These are phyloP conservation scores for Candida sp. DNA, from an alignment of 1,139 yeast genomes.

Conservation along the genomic window DNA sequence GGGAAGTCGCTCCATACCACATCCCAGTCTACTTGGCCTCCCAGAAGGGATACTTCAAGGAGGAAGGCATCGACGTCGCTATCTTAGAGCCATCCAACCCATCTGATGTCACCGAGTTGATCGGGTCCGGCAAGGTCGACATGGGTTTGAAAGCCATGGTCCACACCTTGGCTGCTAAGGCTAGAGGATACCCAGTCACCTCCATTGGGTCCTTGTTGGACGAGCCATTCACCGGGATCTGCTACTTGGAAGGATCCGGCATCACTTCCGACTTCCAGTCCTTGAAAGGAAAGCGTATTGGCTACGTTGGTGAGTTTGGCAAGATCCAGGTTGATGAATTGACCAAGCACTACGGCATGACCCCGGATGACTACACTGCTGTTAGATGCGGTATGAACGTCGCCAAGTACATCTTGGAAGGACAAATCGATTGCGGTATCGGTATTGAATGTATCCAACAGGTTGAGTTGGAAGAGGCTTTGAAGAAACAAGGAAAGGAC, in stretches of 20 bases:
- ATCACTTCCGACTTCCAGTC: conserved; percentile 55
- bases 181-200: conserved; percentile 61
- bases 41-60: conserved; percentile 53
- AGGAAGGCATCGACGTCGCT: conserved; percentile 55
- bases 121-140: conserved; percentile 60
- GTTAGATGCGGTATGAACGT: conserved; percentile 67
- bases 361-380: conserved; percentile 60
- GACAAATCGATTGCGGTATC: conserved; percentile 60
- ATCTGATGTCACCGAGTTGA: conserved; percentile 60
- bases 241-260: conserved; percentile 55
- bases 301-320: conserved; percentile 65
- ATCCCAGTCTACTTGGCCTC: conserved; percentile 57
- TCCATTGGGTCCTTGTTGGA: conserved; percentile 59
- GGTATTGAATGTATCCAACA: conserved; percentile 65
- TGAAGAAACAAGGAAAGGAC: conserved; percentile 47
- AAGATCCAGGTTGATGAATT: conserved; percentile 62
- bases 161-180: conserved; percentile 63
- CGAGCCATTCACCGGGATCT: conserved; percentile 62
- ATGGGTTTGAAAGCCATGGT: conserved; percentile 68
- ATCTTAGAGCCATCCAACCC: conserved; percentile 62
- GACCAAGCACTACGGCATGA: conserved; percentile 59
- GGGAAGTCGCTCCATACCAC: conserved; percentile 64
- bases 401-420: conserved; percentile 58
- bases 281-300: conserved; percentile 56
- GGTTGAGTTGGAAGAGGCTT: conserved; percentile 59